Percentiles rank a stretch among this genome's conserved stretches.
Evolutionary conservation across 2,329 filamentous ascomycete genomes (phyloP).

Genomic region (Zasmidium angulare): DNA sequence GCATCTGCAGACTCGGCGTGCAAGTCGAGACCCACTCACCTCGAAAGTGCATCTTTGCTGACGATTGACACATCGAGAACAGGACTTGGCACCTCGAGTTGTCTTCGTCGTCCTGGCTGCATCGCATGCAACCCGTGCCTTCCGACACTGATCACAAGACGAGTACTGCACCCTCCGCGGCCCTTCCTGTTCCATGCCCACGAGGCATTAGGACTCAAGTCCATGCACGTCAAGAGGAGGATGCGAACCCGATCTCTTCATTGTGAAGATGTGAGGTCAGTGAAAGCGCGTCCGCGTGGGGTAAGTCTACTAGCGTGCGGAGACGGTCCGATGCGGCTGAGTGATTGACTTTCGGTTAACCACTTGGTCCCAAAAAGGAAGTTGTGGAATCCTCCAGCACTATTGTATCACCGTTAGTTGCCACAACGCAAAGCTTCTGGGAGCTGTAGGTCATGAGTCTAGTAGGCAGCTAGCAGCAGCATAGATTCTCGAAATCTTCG

Average conservation of each 20-base stretch:
- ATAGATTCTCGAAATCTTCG: background rate
- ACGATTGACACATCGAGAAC: slow-evolving; percentile 1
- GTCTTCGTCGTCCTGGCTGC: slow-evolving; percentile 1
- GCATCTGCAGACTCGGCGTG: background rate
- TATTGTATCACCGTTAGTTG: background rate
- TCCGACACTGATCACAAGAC: slow-evolving; percentile 5
- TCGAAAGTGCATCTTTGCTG: background rate
- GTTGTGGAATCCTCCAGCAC: background rate
- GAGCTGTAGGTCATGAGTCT: no score
- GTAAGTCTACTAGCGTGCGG: background rate
- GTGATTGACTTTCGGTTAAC: background rate
- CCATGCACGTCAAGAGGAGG: no score
- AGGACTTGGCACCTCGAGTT: slow-evolving; percentile 1
- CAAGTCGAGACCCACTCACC: background rate
- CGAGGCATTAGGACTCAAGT: background rate
- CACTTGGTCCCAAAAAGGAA: background rate
- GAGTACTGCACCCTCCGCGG: slow-evolving; percentile 5
- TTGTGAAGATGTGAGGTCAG: background rate
- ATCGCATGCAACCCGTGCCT: slow-evolving; percentile 5
- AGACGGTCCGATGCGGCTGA: background rate
- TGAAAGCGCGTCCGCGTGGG: background rate
- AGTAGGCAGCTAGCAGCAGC: background rate
- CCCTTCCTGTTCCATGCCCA: background rate
- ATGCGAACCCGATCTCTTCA: background rate
- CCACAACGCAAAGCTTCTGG: background rate